Base-by-base conservation (phyloP, 306 rosid species). In the Gillenia trifoliata region DNA sequence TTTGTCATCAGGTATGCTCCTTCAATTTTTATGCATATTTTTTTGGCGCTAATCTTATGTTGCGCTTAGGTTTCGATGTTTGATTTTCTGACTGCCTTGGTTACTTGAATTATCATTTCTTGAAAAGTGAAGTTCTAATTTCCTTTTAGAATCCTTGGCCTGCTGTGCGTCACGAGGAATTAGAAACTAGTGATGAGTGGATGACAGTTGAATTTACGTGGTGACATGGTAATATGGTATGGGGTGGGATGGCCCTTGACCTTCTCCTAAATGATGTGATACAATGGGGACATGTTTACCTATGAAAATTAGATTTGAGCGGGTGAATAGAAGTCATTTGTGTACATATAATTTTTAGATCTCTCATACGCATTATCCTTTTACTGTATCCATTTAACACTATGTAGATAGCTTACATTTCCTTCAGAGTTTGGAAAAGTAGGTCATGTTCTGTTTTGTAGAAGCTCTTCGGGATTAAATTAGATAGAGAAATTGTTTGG, bases 1-100 rank as follows among this genome's bases (percentile, higher is more conserved):
- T 93, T 64, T 93, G 98, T 66, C 97, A 93, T 85, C 92, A 91
- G 98, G 98, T 93, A 83, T 78, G 75, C 72, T 55, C 16, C 49
- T 66, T 30, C 71, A 74, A 45, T 4, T 20, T 26, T 17, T 33
- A 28, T 36, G 74, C 60, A 10, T 34, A 41, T 33, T 3, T 5
- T 66, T n/a, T 16, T 25, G 3, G 26, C 29, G 10, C 68, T 12
- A 66, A 26, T 61, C 17, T 22, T 64, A 43, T 40, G 54, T 49
- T 70, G 54, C 34, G 13, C 20, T 5, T 3, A 61, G 49, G 11
- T 19, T n/a, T 28, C 11, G 17, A 6, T 19, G 38, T 49, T 47
- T 40, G 22, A 29, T 67, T 55, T 67, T 36, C 66, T 16, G 20
- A 54, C 54, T 17, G 50, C 36, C 64, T 36, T 34, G 41, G 19